Percentiles rank a stretch among this genome's conserved stretches.
Evolutionary conservation across 192 early-diverging fungal genomes (phyloP).

Genomic region (Phycomyces nitens): DNA sequence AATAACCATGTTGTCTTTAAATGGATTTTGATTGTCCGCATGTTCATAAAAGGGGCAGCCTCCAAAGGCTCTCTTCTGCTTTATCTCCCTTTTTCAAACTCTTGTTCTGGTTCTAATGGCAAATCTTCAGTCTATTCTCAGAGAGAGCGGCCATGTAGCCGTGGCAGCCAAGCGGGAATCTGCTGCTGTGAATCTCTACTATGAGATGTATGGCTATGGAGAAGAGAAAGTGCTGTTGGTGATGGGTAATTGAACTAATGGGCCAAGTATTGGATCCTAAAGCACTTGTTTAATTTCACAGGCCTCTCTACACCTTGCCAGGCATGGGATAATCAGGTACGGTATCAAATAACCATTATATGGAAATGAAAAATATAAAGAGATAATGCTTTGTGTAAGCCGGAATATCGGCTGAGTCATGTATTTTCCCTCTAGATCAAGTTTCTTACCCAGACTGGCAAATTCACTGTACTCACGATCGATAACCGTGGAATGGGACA

Average conservation of each 20-base stretch:
- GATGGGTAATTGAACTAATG: constrained; percentile 52
- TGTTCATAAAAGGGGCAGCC: too few relatives aligned
- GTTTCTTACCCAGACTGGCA: constrained; percentile 59
- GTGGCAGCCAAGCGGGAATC: constrained; percentile 36
- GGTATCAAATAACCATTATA: too few relatives aligned
- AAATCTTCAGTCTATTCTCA: neutral
- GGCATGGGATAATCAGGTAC: constrained; percentile 43
- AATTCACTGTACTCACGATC: constrained; percentile 73
- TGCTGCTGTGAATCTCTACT: constrained; percentile 64
- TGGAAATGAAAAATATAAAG: neutral
- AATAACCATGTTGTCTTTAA: too few relatives aligned
- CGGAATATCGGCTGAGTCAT: too few relatives aligned
- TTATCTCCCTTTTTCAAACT: neutral
- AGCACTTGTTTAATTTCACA: too few relatives aligned
- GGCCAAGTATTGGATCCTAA: too few relatives aligned
- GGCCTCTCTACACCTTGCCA: constrained; percentile 27
- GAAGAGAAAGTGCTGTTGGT: constrained; percentile 67
- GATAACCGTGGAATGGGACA: constrained; percentile 83
- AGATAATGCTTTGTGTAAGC: neutral
- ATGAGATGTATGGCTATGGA: constrained; percentile 73
- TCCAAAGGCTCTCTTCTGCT: neutral
- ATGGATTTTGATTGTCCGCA: too few relatives aligned
- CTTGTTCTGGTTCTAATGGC: neutral
- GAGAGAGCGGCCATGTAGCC: constrained; percentile 38
- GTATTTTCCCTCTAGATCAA: constrained; percentile 42